Percentiles rank a stretch among this genome's conserved stretches.
Conservation (phyloP, 495 filamentous ascomycete species). For the Neurospora discreta region DNA sequence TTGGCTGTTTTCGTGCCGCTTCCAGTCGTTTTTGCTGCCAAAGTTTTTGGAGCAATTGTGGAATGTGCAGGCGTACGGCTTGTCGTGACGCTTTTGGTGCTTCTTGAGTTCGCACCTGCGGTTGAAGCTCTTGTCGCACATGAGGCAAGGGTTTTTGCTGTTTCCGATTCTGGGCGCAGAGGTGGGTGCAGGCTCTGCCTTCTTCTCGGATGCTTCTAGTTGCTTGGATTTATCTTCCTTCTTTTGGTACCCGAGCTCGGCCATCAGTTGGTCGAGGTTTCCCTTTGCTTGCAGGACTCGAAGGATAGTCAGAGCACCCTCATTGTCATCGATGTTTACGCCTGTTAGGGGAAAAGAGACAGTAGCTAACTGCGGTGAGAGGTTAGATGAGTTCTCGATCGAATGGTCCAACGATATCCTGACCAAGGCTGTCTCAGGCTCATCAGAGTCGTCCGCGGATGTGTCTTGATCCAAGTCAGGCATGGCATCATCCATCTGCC, state of each 20-base stretch:
- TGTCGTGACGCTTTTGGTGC: slow-evolving; percentile 75
- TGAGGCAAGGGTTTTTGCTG: slow-evolving; percentile 27
- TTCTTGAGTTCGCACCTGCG: slow-evolving; percentile 73
- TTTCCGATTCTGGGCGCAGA: slow-evolving; percentile 21
- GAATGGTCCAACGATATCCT: not conserved
- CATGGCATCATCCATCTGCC: not conserved
- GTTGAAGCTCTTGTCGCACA: slow-evolving; percentile 44
- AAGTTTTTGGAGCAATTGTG: slow-evolving; percentile 62
- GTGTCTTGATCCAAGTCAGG: not conserved
- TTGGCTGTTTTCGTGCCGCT: slow-evolving; percentile 84
- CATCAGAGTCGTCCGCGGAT: not conserved
- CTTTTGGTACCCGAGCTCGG: slow-evolving; percentile 23
- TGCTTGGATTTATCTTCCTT: slow-evolving; percentile 3
- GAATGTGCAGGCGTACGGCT: slow-evolving; percentile 83
- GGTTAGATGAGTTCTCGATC: not conserved
- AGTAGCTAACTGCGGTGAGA: not conserved
- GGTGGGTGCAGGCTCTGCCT: slow-evolving; percentile 1
- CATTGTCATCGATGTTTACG: slow-evolving; percentile 13
- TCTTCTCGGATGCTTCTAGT: not conserved
- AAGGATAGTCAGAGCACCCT: slow-evolving; percentile 6
- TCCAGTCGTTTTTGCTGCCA: slow-evolving; percentile 95
- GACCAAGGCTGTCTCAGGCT: not conserved
- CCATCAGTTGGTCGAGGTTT: slow-evolving; percentile 16
- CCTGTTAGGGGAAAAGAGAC: not conserved
- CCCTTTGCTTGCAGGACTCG: slow-evolving; percentile 6